Conservation (phyloP, 139 green algal genomes). For the Asterochloris sp. region DNA sequence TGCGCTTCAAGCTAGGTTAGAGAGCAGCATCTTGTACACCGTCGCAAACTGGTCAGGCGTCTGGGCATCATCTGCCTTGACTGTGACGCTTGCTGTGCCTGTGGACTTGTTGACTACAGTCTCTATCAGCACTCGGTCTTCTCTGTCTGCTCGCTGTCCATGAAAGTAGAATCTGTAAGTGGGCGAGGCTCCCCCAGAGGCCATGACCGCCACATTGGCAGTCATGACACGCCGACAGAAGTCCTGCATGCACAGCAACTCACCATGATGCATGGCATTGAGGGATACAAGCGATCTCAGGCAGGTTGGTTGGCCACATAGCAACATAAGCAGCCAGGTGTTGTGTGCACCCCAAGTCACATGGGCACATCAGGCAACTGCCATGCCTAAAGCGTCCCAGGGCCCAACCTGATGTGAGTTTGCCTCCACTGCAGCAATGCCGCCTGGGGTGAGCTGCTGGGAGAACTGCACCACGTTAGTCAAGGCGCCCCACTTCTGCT, state of each 20-base stretch:
- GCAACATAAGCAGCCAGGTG: too few relatives aligned
- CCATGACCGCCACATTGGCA: conserved; percentile 65
- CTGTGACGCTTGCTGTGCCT: conserved; percentile 35
- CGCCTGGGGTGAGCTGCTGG: conserved; percentile 32
- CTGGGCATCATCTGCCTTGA: conserved; percentile 47
- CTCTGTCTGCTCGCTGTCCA: conserved; percentile 42
- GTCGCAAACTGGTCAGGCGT: conserved; percentile 6
- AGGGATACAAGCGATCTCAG: neutral
- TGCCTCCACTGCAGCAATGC: conserved; percentile 39
- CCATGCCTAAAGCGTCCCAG: neutral
- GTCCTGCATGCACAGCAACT: conserved; percentile 26
- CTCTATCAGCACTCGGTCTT: conserved; percentile 64
- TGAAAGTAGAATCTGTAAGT: conserved; percentile 88
- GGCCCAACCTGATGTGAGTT: conserved; percentile 39
- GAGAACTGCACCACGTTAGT: conserved; percentile 28
- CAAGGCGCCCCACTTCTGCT: conserved; percentile 64
- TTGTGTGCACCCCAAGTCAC: neutral
- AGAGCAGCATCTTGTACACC: conserved; percentile 1
- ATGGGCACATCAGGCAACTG: neutral
- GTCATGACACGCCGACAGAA: conserved; percentile 61
- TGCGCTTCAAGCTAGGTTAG: neutral
- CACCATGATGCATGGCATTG: neutral
- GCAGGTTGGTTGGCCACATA: neutral
- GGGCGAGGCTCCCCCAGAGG: conserved; percentile 61
- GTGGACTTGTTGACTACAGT: conserved; percentile 45